Conservation (phyloP, 2,329 filamentous ascomycete species). For the Ceratocystis eucalypticola region DNA sequence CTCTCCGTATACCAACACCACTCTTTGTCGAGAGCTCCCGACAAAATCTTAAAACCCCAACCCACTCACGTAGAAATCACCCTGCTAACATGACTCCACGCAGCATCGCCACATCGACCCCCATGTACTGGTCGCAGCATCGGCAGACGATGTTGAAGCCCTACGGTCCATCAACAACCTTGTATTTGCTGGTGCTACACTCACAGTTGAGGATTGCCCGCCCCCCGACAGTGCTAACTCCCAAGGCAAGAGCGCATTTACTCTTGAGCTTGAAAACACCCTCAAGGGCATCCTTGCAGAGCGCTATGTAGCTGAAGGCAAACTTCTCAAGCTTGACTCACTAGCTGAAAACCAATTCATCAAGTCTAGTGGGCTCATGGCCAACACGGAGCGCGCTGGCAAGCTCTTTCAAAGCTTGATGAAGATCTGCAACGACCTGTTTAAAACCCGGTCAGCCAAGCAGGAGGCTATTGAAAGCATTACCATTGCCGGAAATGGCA, state of each 20-base stretch:
- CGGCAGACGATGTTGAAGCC: conserved; percentile 48
- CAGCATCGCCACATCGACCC: conserved; percentile 50
- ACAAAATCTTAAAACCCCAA: neutral
- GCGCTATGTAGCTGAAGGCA: conserved; percentile 57
- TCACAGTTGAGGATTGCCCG: conserved; percentile 28
- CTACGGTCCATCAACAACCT: conserved; percentile 56
- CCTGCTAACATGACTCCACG: conserved; percentile 53
- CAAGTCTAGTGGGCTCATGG: conserved; percentile 61
- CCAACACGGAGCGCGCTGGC: conserved; percentile 52
- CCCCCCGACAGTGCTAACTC: neutral
- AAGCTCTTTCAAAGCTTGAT: conserved; percentile 92
- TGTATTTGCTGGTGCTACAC: conserved; percentile 49
- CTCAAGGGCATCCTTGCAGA: conserved; percentile 57
- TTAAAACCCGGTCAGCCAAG: conserved; percentile 58
- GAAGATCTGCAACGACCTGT: conserved; percentile 66
- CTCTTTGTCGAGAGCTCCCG: too few relatives aligned
- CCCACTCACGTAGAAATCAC: conserved; percentile 28
- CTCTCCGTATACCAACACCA: neutral
- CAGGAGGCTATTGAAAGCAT: conserved; percentile 69
- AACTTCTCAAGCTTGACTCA: conserved; percentile 70
- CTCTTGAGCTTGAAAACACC: conserved; percentile 51
- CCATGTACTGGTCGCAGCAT: conserved; percentile 53
- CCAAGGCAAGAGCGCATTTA: conserved; percentile 33
- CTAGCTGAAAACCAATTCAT: conserved; percentile 62
- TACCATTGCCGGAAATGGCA: conserved; percentile 65